A percentile compares a stretch with the other conserved stretches of the same genome.
phyloP scores from a whole-genome alignment of 2,329 filamentous ascomycete species.

The Pestalotiopsis sp. region DNA sequence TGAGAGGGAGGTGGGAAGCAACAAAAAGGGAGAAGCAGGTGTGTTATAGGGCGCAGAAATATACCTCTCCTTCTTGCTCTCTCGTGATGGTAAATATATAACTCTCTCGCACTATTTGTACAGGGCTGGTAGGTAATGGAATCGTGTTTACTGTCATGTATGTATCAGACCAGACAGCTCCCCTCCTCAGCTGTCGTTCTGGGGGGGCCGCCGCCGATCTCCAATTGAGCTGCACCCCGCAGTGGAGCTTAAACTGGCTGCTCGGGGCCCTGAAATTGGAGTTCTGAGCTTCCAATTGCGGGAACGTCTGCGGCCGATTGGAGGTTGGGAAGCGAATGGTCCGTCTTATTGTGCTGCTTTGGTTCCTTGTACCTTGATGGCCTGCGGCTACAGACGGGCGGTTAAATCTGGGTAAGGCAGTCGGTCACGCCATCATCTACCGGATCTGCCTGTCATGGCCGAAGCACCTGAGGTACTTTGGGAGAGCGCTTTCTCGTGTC shows the following conservation, averaged over 20 bases:
- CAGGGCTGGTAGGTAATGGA: no score
- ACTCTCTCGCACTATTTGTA: no score
- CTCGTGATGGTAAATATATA: background rate
- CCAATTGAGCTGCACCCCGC: slow-evolving; percentile 9
- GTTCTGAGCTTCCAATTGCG: slow-evolving; percentile 10
- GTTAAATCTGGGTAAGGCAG: background rate
- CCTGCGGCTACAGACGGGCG: background rate
- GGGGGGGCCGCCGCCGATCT: background rate
- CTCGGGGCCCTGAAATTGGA: background rate
- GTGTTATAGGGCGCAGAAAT: no score
- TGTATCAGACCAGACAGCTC: background rate
- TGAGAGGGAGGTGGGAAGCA: background rate
- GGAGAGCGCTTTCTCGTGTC: background rate
- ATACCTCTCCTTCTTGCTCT: no score
- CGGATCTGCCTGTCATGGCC: background rate
- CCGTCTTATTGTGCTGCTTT: background rate
- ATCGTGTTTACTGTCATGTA: no score
- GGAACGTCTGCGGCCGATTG: background rate
- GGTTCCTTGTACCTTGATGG: background rate
- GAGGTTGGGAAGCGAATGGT: background rate
- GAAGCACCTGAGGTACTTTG: background rate
- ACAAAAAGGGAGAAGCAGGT: no score
- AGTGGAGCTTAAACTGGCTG: slow-evolving; percentile 2
- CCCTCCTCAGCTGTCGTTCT: background rate
- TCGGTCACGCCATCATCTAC: background rate